phyloP scores from a whole-genome alignment of 2,329 filamentous ascomycete species.

The Pseudopithomyces maydicus region DNA sequence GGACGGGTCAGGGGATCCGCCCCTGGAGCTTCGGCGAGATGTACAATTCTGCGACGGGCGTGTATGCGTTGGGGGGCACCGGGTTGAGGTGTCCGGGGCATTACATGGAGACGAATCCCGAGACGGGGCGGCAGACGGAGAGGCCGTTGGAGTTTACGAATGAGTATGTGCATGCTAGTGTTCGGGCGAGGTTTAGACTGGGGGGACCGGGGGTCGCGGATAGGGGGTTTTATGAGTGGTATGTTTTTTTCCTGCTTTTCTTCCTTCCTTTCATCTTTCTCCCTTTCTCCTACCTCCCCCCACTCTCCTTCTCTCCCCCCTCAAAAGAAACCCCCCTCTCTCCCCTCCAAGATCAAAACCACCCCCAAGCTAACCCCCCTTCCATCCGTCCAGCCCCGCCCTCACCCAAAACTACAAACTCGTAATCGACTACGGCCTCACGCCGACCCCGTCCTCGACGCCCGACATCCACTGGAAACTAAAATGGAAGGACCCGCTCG shows the following conservation, averaged over 20 bases:
- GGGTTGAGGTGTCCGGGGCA: conserved; percentile 53
- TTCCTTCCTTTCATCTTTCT: no score
- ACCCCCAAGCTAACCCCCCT: no score
- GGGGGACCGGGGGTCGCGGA: conserved; percentile 54
- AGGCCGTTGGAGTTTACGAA: conserved; percentile 54
- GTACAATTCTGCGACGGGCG: conserved; percentile 51
- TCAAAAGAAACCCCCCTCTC: no score
- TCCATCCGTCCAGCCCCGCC: conserved; percentile 30
- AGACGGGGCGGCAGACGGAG: conserved; percentile 47
- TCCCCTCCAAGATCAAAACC: no score
- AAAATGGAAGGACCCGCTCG: conserved; percentile 42
- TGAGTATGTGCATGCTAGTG: conserved; percentile 59
- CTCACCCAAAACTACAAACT: conserved; percentile 55
- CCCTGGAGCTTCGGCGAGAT: conserved; percentile 56
- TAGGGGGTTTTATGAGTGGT: conserved; percentile 49
- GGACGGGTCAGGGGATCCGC: conserved; percentile 45
- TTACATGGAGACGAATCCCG: conserved; percentile 53
- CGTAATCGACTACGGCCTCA: conserved; percentile 48
- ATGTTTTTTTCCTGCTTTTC: no score
- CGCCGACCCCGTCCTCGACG: conserved; percentile 28
- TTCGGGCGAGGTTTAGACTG: conserved; percentile 51
- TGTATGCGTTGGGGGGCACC: conserved; percentile 54
- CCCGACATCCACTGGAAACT: conserved; percentile 52
- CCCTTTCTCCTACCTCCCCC: no score
- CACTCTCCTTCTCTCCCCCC: no score